Conservation (phyloP, 2,329 filamentous ascomycete genomes). For the Botryotinia convoluta region DNA sequence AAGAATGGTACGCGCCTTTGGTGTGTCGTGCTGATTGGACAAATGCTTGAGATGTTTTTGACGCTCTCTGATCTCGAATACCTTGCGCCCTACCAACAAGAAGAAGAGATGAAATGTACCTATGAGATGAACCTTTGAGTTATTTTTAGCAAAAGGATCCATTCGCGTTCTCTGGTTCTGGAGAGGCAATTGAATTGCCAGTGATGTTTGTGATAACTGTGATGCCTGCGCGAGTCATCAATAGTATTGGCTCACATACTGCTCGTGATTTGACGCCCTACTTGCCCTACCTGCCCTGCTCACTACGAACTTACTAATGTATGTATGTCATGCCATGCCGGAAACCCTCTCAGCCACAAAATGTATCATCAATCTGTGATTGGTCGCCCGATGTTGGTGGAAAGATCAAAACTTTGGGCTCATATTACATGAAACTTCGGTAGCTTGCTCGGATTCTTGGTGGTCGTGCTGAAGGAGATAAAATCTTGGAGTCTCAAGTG, state of each 20-base stretch:
- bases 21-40: neutral
- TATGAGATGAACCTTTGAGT: neutral
- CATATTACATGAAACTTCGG: neutral
- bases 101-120: neutral
- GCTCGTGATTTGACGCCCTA: conserved; percentile 6
- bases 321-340: neutral
- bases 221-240: neutral
- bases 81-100: neutral
- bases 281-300: neutral
- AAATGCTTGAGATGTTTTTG: neutral
- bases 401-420: neutral
- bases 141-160: neutral
- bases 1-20: neutral
- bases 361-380: neutral
- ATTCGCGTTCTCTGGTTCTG: neutral
- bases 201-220: neutral
- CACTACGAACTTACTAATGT: neutral
- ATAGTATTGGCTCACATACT: neutral
- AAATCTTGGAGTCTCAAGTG: neutral
- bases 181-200: neutral
- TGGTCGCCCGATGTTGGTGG: neutral
- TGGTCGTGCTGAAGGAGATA: neutral
- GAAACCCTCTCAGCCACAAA: neutral
- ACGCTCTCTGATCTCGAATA: neutral
- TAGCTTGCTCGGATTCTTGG: neutral